Conservation (phyloP, 495 filamentous ascomycete genomes). For the Tetracladium setigerum region DNA sequence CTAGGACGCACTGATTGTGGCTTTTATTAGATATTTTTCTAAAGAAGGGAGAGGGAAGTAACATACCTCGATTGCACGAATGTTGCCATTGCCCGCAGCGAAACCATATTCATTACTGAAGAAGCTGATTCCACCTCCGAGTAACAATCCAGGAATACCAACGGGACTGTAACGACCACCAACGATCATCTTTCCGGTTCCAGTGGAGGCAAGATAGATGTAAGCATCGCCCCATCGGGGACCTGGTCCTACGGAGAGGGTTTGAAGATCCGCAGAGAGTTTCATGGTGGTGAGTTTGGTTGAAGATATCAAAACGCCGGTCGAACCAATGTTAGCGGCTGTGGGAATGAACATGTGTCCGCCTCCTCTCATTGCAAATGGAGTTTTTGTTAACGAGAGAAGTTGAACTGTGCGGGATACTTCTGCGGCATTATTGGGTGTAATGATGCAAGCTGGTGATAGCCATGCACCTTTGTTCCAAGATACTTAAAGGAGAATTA, state of each 20-base stretch:
- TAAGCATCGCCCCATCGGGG: slow-evolving; percentile 4
- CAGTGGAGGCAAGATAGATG: background rate
- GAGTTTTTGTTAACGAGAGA: background rate
- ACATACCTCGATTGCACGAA: background rate
- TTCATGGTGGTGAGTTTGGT: background rate
- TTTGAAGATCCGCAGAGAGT: background rate
- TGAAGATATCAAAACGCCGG: slow-evolving; percentile 26
- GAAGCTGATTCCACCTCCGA: slow-evolving; percentile 17
- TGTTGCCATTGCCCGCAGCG: slow-evolving; percentile 9
- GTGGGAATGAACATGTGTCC: slow-evolving; percentile 17
- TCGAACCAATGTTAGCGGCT: slow-evolving; percentile 22
- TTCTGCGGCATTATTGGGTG: background rate
- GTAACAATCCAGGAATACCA: slow-evolving; percentile 5
- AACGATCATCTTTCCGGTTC: slow-evolving; percentile 3
- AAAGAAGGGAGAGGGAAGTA: background rate
- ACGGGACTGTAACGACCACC: background rate
- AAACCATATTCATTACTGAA: slow-evolving; percentile 26
- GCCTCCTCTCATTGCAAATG: slow-evolving; percentile 10
- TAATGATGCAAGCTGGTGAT: slow-evolving; percentile 5
- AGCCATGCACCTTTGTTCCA: slow-evolving; percentile 16
- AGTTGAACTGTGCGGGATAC: slow-evolving; percentile 3
- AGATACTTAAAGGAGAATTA: slow-evolving; percentile 1
- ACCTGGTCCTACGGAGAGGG: slow-evolving; percentile 1
- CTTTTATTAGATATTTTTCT: background rate
- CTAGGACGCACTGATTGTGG: slow-evolving; percentile 21